These are phyloP conservation scores for Sungouiella blattae DNA, from an alignment of 805 yeast species.

Conservation along the genomic window DNA sequence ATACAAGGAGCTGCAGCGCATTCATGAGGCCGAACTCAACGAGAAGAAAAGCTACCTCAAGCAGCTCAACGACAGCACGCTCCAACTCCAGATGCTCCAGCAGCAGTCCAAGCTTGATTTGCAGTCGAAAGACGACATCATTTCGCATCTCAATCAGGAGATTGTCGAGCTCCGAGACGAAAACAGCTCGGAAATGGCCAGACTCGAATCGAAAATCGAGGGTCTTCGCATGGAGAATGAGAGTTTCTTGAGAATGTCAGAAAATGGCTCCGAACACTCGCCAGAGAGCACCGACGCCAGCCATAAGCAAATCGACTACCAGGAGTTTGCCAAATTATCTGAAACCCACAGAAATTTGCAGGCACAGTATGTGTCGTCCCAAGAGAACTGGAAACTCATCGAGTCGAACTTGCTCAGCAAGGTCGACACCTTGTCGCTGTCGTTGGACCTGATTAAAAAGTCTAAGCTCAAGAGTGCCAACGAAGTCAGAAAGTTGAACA, in stretches of 20 bases:
- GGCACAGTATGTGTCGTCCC: slow-evolving; percentile 68
- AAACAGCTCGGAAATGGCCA: slow-evolving; percentile 44
- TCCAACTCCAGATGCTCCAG: slow-evolving; percentile 29
- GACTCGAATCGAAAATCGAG: slow-evolving; percentile 71
- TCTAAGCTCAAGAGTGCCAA: slow-evolving; percentile 24
- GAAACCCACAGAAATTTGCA: slow-evolving; percentile 57
- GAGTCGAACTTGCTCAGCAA: slow-evolving; percentile 63
- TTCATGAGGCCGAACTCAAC: slow-evolving; percentile 21
- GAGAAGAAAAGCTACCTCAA: slow-evolving; percentile 17
- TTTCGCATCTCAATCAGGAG: slow-evolving; percentile 27
- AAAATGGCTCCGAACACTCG: background rate
- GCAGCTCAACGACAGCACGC: slow-evolving; percentile 27
- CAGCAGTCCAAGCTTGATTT: slow-evolving; percentile 27
- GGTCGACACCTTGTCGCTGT: slow-evolving; percentile 30
- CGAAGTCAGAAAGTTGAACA: slow-evolving; percentile 31
- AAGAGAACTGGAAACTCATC: slow-evolving; percentile 78
- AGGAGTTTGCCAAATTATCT: slow-evolving; percentile 40
- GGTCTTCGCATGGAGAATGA: slow-evolving; percentile 62
- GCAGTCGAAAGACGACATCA: slow-evolving; percentile 30
- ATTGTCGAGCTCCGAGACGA: slow-evolving; percentile 32
- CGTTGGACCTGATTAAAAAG: slow-evolving; percentile 25
- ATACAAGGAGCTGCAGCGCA: slow-evolving; percentile 21
- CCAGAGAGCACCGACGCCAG: slow-evolving; percentile 15
- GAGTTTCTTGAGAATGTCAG: slow-evolving; percentile 11
- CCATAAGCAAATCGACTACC: slow-evolving; percentile 28